Evolutionary conservation across 768 basidiomycete genomes (phyloP), one percentile per base, ranked within the genome.

Genomic region (Strobilomyces dryophilus): DNA sequence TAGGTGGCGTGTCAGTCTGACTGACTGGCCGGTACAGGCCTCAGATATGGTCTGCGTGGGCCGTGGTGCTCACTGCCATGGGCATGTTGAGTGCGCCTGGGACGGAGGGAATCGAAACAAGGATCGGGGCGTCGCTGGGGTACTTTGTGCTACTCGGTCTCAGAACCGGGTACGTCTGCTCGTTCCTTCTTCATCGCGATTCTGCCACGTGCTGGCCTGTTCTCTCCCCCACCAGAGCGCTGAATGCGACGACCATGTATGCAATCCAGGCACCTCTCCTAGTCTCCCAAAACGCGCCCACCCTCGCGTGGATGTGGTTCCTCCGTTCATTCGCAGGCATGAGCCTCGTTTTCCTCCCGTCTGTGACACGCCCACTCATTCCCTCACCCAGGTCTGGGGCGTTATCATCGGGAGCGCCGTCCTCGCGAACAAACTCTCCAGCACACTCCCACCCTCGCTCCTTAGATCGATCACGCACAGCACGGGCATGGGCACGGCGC

Each of bases 381-480:
- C 14, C 24, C 14, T 2, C 6, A 34, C 18, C 0, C 61, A 81
- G 74, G 69, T 70, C 6, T 79, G 79, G 75, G 83, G 82, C 0
- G 66, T 82, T 55, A 71, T 76, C 0, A 73, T 84, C 52, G 76
- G 78, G 2, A 71, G 71, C 14, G 72, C 76, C 0, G 71, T 83
- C 42, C 69, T 84, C 8, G 77, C 80, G 57, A 84, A 81, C 63
- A 55, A 75, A 47, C 73, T 84, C 15, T 59, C 61, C 9, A 67
- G 61, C 34, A 61, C 57, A 0, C 73, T 85, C 0, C 79, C 82
- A 0, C 36, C 53, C 4, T 66, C 60, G 1, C 77, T 80, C 46
- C 27, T 68, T 17, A 47, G 57, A 0, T 58, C 66, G 31, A 63
- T 77, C 55, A 68, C 41, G 5, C 47, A 14, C 5, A 43, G 43